These are phyloP conservation scores for Aureobasidium sp. DNA, from an alignment of 2,329 filamentous ascomycete genomes.

Conservation along the genomic window DNA sequence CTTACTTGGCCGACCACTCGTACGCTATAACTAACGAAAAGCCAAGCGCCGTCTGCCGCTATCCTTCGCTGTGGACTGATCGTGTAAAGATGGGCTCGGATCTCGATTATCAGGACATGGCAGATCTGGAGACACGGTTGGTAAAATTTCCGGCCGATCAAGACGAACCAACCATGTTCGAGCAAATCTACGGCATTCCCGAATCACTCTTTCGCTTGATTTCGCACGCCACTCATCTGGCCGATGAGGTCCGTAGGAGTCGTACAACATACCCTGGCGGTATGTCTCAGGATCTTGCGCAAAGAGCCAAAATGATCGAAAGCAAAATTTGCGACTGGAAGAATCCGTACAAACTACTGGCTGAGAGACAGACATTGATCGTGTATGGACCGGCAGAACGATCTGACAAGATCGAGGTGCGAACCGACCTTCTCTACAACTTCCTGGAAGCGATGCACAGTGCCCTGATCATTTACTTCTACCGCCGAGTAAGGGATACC, in stretches of 20 bases:
- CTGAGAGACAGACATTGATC: slow-evolving; percentile 6
- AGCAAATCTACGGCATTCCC: slow-evolving; percentile 37
- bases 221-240: slow-evolving; percentile 39
- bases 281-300: background rate
- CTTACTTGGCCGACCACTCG: slow-evolving; percentile 25
- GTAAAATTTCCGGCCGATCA: slow-evolving; percentile 19
- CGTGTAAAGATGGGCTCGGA: slow-evolving; percentile 26
- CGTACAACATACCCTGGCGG: background rate
- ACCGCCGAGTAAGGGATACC: slow-evolving; percentile 34
- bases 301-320: slow-evolving; percentile 4
- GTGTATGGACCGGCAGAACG: slow-evolving; percentile 20
- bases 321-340: slow-evolving; percentile 14
- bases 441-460: slow-evolving; percentile 36
- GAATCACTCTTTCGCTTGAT: slow-evolving; percentile 40
- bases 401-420: slow-evolving; percentile 25
- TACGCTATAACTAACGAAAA: slow-evolving; percentile 22
- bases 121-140: slow-evolving; percentile 34
- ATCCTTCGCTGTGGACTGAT: slow-evolving; percentile 20
- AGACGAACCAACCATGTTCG: slow-evolving; percentile 29
- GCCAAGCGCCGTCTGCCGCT: background rate
- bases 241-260: slow-evolving; percentile 21
- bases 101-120: slow-evolving; percentile 18
- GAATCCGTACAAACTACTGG: slow-evolving; percentile 6
- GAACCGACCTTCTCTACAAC: slow-evolving; percentile 25
- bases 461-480: slow-evolving; percentile 38